These are phyloP conservation scores for Bruguiera gymnorhiza DNA, from an alignment of 345 rosid species.

Conservation along the genomic window DNA sequence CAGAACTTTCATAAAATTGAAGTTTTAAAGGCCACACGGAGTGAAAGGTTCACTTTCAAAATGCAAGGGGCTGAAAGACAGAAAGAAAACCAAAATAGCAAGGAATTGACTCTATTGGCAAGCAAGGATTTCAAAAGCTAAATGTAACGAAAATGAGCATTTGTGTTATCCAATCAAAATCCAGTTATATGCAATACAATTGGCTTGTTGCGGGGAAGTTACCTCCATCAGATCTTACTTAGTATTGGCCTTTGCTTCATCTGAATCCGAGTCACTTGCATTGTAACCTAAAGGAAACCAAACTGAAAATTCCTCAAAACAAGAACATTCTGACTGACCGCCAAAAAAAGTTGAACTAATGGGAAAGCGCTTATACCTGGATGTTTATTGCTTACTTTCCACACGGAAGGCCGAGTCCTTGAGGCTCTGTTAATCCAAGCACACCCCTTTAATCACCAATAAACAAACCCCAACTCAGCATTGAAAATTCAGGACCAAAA, in stretches of 20 bases:
- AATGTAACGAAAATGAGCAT: too few species aligned
- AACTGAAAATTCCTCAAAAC: not conserved
- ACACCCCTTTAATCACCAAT: conserved; percentile 43
- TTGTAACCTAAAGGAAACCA: conserved; percentile 46
- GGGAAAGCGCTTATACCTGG: conserved; percentile 46
- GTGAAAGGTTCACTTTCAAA: too few species aligned
- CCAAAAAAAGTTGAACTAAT: not conserved
- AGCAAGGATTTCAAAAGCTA: too few species aligned
- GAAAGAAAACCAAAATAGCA: too few species aligned
- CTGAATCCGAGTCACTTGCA: conserved; percentile 75
- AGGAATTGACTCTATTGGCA: too few species aligned
- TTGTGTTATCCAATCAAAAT: too few species aligned
- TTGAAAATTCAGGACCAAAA: not conserved
- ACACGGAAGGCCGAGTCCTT: conserved; percentile 50
- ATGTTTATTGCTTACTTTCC: conserved; percentile 60
- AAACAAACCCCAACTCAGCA: not conserved
- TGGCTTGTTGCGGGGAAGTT: too few species aligned
- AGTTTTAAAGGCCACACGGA: too few species aligned
- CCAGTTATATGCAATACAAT: too few species aligned
- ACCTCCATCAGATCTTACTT: conserved; percentile 11
- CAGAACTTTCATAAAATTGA: too few species aligned
- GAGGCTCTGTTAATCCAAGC: conserved; percentile 74
- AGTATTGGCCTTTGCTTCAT: conserved; percentile 31
- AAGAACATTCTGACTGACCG: not conserved
- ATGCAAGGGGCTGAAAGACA: too few species aligned